Evolutionary conservation across 2,329 filamentous ascomycete species (phyloP).

Genomic region (Coniochaeta sp.): DNA sequence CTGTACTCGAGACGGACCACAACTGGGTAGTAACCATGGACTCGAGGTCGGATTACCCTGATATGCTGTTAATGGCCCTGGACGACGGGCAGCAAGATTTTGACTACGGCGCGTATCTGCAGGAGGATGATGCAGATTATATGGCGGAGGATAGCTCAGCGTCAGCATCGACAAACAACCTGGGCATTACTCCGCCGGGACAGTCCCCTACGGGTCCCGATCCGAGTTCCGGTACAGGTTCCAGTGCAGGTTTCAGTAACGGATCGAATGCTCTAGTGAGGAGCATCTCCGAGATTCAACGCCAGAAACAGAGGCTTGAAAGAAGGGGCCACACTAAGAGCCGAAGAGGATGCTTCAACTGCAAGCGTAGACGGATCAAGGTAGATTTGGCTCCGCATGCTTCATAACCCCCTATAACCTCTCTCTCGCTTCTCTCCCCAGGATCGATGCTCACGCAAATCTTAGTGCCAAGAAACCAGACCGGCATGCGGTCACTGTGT

Average conservation of each 20-base stretch:
- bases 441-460: neutral
- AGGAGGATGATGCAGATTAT: conserved; percentile 18
- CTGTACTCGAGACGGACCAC: neutral
- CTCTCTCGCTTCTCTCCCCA: too few relatives aligned
- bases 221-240: neutral
- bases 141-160: conserved; percentile 18
- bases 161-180: conserved; percentile 5
- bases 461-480: conserved; percentile 56
- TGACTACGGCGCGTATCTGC: conserved; percentile 31
- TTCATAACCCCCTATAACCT: neutral
- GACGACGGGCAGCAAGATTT: conserved; percentile 23
- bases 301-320: conserved; percentile 34
- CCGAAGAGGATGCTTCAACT: conserved; percentile 58
- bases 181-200: neutral
- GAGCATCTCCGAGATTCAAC: conserved; percentile 5
- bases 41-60: neutral
- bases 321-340: conserved; percentile 60
- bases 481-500: conserved; percentile 57
- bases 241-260: too few relatives aligned
- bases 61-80: conserved; percentile 18
- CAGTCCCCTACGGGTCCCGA: neutral
- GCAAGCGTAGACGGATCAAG: conserved; percentile 60
- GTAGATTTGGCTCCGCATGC: conserved; percentile 20
- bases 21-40: neutral
- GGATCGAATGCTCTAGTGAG: neutral